phyloP scores from a whole-genome alignment of 2,329 filamentous ascomycete genomes.

The Beauveria australis region DNA sequence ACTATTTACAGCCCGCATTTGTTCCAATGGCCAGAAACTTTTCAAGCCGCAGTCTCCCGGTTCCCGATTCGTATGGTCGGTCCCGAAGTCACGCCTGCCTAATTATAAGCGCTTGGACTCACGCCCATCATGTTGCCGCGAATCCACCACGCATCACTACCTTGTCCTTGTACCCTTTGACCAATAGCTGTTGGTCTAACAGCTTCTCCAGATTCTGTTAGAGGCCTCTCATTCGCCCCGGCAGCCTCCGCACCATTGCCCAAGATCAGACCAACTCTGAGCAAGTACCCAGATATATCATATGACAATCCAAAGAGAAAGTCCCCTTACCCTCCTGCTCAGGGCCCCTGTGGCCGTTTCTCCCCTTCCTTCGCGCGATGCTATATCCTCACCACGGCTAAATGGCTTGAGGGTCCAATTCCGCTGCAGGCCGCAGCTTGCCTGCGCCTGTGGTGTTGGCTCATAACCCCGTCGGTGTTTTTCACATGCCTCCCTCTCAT shows the following conservation, averaged over 20 bases:
- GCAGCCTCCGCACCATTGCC: neutral
- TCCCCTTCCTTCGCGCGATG: too few relatives aligned
- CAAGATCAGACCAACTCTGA: constrained; percentile 4
- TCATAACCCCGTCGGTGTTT: neutral
- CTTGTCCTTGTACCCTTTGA: neutral
- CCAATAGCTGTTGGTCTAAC: neutral
- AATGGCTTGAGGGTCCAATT: neutral
- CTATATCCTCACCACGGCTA: too few relatives aligned
- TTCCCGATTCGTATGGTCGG: neutral
- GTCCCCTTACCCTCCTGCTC: constrained; percentile 6
- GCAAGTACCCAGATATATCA: neutral
- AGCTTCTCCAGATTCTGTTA: neutral
- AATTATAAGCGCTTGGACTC: neutral
- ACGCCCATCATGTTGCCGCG: neutral
- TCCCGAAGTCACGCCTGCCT: too few relatives aligned
- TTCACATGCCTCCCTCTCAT: neutral
- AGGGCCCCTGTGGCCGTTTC: neutral
- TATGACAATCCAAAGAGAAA: neutral
- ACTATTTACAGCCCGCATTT: neutral
- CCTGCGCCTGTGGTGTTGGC: neutral
- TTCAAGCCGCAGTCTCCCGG: neutral
- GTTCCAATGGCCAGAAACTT: neutral
- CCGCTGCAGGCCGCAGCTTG: neutral
- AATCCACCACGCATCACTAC: neutral
- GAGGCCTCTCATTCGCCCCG: neutral